Base-by-base conservation (phyloP, 192 early-diverging fungal genomes). In the Allomyces arbusculus region DNA sequence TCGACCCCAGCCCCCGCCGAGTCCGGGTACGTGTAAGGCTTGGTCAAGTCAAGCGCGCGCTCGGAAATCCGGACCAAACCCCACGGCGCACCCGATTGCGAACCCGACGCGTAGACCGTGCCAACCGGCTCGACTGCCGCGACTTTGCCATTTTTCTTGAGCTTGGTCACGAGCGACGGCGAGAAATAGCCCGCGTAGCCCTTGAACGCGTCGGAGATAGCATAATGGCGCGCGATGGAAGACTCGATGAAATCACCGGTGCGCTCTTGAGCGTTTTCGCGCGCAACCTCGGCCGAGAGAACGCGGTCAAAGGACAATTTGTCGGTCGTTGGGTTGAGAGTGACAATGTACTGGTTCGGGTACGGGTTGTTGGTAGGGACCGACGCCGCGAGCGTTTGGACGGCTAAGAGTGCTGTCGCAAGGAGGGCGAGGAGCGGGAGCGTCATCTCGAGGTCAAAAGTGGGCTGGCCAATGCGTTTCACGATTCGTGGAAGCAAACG, bases 1-100 rank as follows among this genome's bases (percentile, higher is more conserved):
- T 76, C 75, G 24, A 76, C 72, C 16, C 66, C 67, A 12, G 63
- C 66, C 24, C 80, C 80, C 58, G 80, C 80, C 20, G 69, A 69
- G 72, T 73, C 73, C 44, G 76, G 78, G 70, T 78, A 82, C 20
- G 62, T 63, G 69, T 80, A 80, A 5, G 44, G 63, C 23, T 72
- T 67, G 24, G 62, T 61, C 33, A 68, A 65, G 62, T 75, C 72
- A 1, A 70, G 73, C 44, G 69, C 67, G 24, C 64, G n/a, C 58
- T 66, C 28, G 45, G 69, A 65, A 22, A 76, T 44, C 19, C 75
- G 72, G 7, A 61, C 20, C 3, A 81, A 64, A 58, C 79, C 79
- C 77, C 78, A 81, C 23, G 72, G 75, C 22, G 71, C 63, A 26
- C 55, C 33, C 24, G 26, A 22, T 22, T 72, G 73, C 33, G 71